Evolutionary conservation across 73 alveolate species (phyloP).

Genomic region (Urostyla sp.): DNA sequence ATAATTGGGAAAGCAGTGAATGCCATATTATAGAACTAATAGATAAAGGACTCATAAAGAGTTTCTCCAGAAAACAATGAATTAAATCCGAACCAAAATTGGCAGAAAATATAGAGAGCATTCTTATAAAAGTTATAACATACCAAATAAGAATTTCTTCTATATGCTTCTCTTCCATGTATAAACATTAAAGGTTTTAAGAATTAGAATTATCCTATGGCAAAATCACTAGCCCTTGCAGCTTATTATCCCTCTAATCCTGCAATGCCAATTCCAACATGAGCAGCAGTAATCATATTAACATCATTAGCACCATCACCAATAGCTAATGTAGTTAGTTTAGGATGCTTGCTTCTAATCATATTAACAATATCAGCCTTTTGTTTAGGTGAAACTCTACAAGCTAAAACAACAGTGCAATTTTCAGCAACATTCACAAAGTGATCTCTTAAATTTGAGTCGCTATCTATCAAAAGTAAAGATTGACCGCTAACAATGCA

Average conservation of each 20-base stretch:
- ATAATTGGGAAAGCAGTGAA: conserved; percentile 89
- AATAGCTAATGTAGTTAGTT: conserved; percentile 76
- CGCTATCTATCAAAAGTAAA: conserved; percentile 4
- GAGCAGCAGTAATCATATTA: conserved; percentile 94
- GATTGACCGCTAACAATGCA: conserved; percentile 48
- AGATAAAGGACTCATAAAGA: conserved; percentile 86
- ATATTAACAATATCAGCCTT: conserved; percentile 65
- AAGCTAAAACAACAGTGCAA: conserved; percentile 57
- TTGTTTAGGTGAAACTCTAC: conserved; percentile 67
- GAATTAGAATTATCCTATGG: conserved; percentile 85
- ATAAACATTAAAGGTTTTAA: conserved; percentile 79
- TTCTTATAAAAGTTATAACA: conserved; percentile 88
- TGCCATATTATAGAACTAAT: conserved; percentile 82
- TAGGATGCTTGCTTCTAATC: conserved; percentile 36
- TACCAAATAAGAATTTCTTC: conserved; percentile 83
- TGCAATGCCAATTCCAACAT: conserved; percentile 92
- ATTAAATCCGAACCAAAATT: conserved; percentile 81
- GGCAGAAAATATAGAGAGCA: conserved; percentile 76
- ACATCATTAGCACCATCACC: conserved; percentile 98
- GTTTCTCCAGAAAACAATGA: conserved; percentile 85
- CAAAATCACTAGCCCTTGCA: conserved; percentile 88
- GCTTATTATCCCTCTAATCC: conserved; percentile 95
- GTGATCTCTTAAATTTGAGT: background rate
- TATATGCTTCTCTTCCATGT: conserved; percentile 94
- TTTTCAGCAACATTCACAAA: conserved; percentile 38